Percentiles rank a stretch among this genome's conserved stretches.
These are phyloP conservation scores for Fraxinus floribunda DNA, from an alignment of 305 asterid genomes.

Conservation along the genomic window DNA sequence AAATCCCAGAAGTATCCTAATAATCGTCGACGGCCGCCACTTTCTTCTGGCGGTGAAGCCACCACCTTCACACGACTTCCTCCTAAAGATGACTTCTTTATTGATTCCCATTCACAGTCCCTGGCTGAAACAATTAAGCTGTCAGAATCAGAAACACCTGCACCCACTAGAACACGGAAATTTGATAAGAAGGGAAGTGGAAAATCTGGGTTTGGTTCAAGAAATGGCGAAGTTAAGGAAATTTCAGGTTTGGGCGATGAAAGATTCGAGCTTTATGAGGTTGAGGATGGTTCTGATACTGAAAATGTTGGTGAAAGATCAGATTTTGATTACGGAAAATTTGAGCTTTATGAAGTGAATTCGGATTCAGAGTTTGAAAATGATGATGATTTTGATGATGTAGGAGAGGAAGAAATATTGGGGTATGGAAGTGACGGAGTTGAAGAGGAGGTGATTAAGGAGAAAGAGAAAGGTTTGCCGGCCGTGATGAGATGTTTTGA, in stretches of 20 bases:
- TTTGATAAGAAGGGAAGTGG: conserved; percentile 8
- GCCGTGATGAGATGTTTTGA: conserved; percentile 98
- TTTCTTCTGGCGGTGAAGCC: conserved; percentile 68
- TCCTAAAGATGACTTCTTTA: conserved; percentile 69
- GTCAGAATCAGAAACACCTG: conserved; percentile 34
- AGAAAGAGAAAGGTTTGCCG: conserved; percentile 89
- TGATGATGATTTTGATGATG: conserved; percentile 43
- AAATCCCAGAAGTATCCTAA: conserved; percentile 35
- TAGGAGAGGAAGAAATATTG: conserved; percentile 28
- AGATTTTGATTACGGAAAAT: conserved; percentile 55
- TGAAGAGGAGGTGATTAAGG: conserved; percentile 51
- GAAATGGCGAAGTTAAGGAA: conserved; percentile 20
- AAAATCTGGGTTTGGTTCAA: conserved; percentile 20
- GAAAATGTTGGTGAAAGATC: conserved; percentile 21
- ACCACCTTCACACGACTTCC: conserved; percentile 81
- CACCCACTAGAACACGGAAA: conserved; percentile 22
- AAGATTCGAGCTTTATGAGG: conserved; percentile 22
- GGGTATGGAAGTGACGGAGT: conserved; percentile 28
- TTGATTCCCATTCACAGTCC: conserved; percentile 26
- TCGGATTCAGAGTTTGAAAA: conserved; percentile 50
- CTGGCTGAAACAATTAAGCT: conserved; percentile 50
- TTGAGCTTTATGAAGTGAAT: conserved; percentile 64
- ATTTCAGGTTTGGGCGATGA: conserved; percentile 5
- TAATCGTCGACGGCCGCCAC: conserved; percentile 28
- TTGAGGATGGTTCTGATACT: conserved; percentile 9